Evolutionary conservation across 2,329 filamentous ascomycete species (phyloP), one percentile per base, ranked within the genome.

Genomic region (Calonectria hongkongensis): DNA sequence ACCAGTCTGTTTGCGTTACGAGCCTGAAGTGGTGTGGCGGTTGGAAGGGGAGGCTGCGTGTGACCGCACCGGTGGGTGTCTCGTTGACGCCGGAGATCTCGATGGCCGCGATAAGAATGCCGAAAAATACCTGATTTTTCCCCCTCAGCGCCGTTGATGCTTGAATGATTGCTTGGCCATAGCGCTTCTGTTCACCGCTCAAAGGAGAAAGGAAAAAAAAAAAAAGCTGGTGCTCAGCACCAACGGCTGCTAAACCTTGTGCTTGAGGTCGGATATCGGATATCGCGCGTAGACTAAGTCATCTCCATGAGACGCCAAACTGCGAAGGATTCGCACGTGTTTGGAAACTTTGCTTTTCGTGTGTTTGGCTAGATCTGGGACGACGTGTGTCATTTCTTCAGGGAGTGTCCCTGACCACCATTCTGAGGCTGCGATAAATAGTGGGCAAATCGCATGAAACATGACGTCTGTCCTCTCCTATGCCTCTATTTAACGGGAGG

Each of bases 391-490:
- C 7, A 16, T 41, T 41, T 25, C 21, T 60, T 21, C 54, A 41
- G 54, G 54, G 54, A 60, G 12, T 4, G 36, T 41, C 54, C 54
- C 21, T 60, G 54, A 21, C 54, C 27, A 33, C 41, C 54, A 60
- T 60, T 36, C 30, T 36, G 33, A 41, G 33, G 21, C 54, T 16
- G 36, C 27, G 6, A 39, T 39, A 25, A n/a, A 13, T 12, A 16
- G 54, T 41, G 54, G 33, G 36, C 54, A 60, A 60, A 60, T 60
- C 33, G 54, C 54, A 60, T 60, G 30, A 60, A 60, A 41, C 54
- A 28, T 60, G 54, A 60, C 54, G 54, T 60, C 33, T 60, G 33
- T 16, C 36, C n/a, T 9, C 54, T 41, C 36, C 21, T 21, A 41
- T 13, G n/a, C 15, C 6, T 41, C 25, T 36, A 60, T 60, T 60